Evolutionary conservation across 805 yeast genomes (phyloP).

Genomic region (Wickerhamomyces ciferrii): DNA sequence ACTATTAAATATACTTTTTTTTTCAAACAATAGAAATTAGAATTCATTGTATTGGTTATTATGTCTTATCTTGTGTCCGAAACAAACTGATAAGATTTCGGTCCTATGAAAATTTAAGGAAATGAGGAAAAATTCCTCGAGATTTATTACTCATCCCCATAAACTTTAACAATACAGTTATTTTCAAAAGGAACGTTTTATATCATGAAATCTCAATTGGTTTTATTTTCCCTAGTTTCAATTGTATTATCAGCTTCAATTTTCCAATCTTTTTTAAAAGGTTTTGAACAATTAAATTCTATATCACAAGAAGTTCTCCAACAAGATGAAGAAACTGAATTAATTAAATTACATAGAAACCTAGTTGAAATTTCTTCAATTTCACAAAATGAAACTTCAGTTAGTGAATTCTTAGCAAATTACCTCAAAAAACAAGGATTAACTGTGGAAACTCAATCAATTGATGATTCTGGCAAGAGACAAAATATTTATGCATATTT

Average conservation of each 20-base stretch:
- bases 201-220: neutral
- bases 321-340: slow-evolving; percentile 10
- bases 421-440: slow-evolving; percentile 31
- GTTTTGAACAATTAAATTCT: neutral
- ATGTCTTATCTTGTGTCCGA: too few relatives aligned
- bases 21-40: too few relatives aligned
- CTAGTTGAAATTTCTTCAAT: slow-evolving; percentile 21
- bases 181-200: neutral
- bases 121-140: neutral
- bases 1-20: too few relatives aligned
- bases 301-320: too few relatives aligned
- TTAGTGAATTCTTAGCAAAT: slow-evolving; percentile 9
- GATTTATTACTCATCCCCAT: too few relatives aligned
- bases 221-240: neutral
- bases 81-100: too few relatives aligned
- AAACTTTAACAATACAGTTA: neutral
- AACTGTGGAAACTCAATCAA: slow-evolving; percentile 42
- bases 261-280: neutral
- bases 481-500: slow-evolving; percentile 53
- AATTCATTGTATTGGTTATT: too few relatives aligned
- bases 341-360: slow-evolving; percentile 19
- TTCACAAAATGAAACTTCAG: neutral
- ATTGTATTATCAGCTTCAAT: neutral
- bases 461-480: slow-evolving; percentile 26
- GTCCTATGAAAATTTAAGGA: too few relatives aligned